These are phyloP conservation scores for Pythium aphanidermatum DNA, from an alignment of 352 stramenopile genomes.

Conservation along the genomic window DNA sequence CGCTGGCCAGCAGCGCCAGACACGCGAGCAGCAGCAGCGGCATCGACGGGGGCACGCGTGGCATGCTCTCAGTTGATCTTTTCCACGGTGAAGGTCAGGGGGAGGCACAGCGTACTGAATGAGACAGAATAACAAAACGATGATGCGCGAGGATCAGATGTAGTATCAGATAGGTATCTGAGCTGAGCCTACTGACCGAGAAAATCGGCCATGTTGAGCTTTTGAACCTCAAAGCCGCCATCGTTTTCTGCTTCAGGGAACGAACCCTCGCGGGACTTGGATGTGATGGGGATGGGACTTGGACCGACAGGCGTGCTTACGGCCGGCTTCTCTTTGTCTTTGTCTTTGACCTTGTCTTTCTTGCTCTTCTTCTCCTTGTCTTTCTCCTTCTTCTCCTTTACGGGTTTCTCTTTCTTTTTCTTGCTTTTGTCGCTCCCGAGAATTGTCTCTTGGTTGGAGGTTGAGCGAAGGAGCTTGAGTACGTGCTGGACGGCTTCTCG, in stretches of 20 bases:
- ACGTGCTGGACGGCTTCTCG: conserved; percentile 40
- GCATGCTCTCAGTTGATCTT: conserved; percentile 27
- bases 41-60: conserved; percentile 21
- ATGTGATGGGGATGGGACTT: conserved; percentile 19
- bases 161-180: neutral
- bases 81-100: too few relatives aligned
- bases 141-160: conserved; percentile 3
- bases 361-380: conserved; percentile 21
- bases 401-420: conserved; percentile 32
- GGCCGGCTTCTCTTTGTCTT: conserved; percentile 15
- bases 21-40: conserved; percentile 17
- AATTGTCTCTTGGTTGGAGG: conserved; percentile 46
- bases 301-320: conserved; percentile 11
- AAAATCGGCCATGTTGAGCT: conserved; percentile 73
- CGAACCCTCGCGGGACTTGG: conserved; percentile 28
- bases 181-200: conserved; percentile 20
- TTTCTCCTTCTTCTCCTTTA: conserved; percentile 23
- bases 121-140: conserved; percentile 4
- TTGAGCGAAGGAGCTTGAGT: conserved; percentile 57
- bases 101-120: conserved; percentile 6
- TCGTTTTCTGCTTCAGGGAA: conserved; percentile 40
- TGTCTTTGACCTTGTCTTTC: conserved; percentile 30
- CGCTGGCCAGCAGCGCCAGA: conserved; percentile 9
- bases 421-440: conserved; percentile 30
- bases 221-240: conserved; percentile 58